Percentiles rank a stretch among this genome's conserved stretches.
phyloP scores from a whole-genome alignment of 371 early-diverging fungal genomes.

The Mucor piriformis region DNA sequence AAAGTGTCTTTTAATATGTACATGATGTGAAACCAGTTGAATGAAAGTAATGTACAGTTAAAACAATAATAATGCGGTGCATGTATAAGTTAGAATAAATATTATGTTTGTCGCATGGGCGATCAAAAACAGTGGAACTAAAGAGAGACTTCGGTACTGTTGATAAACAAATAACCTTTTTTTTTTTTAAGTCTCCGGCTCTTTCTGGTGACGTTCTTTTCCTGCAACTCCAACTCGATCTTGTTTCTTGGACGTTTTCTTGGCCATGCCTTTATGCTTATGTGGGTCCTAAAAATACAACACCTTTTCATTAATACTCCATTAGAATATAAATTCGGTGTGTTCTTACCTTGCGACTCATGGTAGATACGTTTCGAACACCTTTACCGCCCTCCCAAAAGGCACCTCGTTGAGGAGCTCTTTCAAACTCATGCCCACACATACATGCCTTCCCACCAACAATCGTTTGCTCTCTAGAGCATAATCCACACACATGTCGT shows the following conservation, averaged over 20 bases:
- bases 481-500: slow-evolving; percentile 92
- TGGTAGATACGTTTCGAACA: slow-evolving; percentile 73
- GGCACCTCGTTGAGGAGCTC: slow-evolving; percentile 40
- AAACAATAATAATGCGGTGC: no score
- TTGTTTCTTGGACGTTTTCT: slow-evolving; percentile 58
- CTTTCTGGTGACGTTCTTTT: slow-evolving; percentile 26
- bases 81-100: no score
- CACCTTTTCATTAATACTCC: neutral
- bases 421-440: slow-evolving; percentile 76
- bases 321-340: neutral
- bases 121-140: neutral
- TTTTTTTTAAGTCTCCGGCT: neutral
- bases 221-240: slow-evolving; percentile 58
- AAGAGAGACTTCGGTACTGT: no score
- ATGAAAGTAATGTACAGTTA: neutral
- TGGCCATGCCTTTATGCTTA: slow-evolving; percentile 49
- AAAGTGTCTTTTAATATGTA: no score
- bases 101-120: no score
- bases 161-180: neutral
- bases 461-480: slow-evolving; percentile 85
- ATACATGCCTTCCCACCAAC: slow-evolving; percentile 41
- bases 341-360: slow-evolving; percentile 81
- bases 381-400: slow-evolving; percentile 99
- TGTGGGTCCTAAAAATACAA: slow-evolving; percentile 41
- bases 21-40: no score